Evolutionary conservation across 2,329 filamentous ascomycete genomes (phyloP).

Genomic region (Fusarium sp.): DNA sequence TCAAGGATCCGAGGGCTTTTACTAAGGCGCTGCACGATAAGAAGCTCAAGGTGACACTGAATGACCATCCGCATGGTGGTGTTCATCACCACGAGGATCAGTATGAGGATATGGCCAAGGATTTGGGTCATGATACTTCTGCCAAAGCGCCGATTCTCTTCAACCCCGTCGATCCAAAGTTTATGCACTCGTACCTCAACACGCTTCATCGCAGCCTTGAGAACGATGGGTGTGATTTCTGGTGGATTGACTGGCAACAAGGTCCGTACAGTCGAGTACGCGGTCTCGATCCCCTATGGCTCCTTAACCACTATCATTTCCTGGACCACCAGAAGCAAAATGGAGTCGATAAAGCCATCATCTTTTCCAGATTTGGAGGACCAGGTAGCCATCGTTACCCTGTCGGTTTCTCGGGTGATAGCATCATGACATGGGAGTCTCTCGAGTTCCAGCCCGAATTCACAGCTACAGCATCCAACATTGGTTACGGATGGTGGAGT

Average conservation of each 20-base stretch:
- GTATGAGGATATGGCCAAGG: constrained; percentile 66
- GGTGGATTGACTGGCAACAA: constrained; percentile 78
- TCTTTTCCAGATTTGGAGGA: constrained; percentile 71
- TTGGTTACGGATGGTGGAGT: constrained; percentile 76
- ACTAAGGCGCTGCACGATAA: constrained; percentile 62
- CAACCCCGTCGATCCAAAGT: constrained; percentile 64
- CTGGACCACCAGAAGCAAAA: constrained; percentile 59
- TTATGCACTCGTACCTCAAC: constrained; percentile 68
- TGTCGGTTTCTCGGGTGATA: constrained; percentile 73
- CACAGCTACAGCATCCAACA: constrained; percentile 73
- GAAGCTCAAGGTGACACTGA: constrained; percentile 66
- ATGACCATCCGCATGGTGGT: constrained; percentile 72
- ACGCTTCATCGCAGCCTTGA: constrained; percentile 68
- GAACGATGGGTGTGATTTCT: constrained; percentile 69
- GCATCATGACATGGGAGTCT: constrained; percentile 68
- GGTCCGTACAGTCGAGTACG: constrained; percentile 63
- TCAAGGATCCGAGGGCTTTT: constrained; percentile 65
- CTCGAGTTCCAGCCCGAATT: constrained; percentile 74
- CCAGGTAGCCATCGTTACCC: constrained; percentile 73
- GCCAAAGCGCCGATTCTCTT: constrained; percentile 65
- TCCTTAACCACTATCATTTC: constrained; percentile 74
- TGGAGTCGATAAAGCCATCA: constrained; percentile 55
- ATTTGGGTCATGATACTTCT: constrained; percentile 62
- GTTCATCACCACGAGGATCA: constrained; percentile 66
- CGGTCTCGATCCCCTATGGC: constrained; percentile 72